These are phyloP conservation scores for Neonectria coccinea DNA, from an alignment of 2,329 filamentous ascomycete species.

Conservation along the genomic window DNA sequence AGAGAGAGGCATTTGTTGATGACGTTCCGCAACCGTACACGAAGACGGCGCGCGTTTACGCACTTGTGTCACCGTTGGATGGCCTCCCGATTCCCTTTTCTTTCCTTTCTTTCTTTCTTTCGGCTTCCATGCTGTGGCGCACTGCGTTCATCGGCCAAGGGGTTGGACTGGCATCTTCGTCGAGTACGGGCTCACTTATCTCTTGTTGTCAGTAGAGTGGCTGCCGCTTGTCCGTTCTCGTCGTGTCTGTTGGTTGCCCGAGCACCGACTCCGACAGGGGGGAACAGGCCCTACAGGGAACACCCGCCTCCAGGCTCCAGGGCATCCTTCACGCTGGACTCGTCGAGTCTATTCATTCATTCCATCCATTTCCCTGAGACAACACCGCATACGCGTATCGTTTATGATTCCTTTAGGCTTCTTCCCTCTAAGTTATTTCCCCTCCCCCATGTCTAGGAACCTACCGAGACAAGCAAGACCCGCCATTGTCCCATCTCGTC, in stretches of 20 bases:
- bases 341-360: not conserved
- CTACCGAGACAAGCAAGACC: not conserved
- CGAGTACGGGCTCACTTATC: not conserved
- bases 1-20: not conserved
- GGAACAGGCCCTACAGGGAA: not conserved
- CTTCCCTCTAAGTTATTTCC: no score
- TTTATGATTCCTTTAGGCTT: not conserved
- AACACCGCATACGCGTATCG: constrained; percentile 6
- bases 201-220: not conserved
- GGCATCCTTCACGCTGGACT: not conserved
- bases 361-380: constrained; percentile 1
- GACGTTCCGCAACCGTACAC: not conserved
- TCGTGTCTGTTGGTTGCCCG: not conserved
- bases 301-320: not conserved
- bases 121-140: not conserved
- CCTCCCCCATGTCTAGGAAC: not conserved
- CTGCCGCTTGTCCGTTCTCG: not conserved
- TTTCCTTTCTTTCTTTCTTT: no score
- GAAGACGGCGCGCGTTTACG: not conserved
- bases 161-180: not conserved
- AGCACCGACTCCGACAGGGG: not conserved
- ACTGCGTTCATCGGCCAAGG: not conserved
- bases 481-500: constrained; percentile 1
- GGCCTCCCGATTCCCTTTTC: not conserved
- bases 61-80: not conserved